Conservation (phyloP, 345 rosid genomes). For the Eucalyptus decipiens region DNA sequence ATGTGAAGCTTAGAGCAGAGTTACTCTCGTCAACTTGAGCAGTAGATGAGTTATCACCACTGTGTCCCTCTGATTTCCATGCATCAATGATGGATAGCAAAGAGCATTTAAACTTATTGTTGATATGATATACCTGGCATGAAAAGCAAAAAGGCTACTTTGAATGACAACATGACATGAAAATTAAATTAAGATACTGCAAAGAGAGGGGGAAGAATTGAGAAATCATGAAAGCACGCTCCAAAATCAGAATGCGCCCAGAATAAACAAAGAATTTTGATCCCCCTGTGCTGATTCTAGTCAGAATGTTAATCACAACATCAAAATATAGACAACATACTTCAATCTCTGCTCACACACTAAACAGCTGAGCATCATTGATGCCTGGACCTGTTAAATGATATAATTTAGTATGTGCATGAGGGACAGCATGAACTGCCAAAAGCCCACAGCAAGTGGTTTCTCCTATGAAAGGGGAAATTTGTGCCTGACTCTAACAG, state of each 20-base stretch:
- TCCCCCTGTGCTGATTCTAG: background rate
- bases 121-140: constrained; percentile 55
- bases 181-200: background rate
- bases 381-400: background rate
- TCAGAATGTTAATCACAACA: background rate
- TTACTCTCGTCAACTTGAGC: constrained; percentile 11
- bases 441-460: background rate
- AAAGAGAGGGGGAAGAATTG: background rate
- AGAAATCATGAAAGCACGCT: background rate
- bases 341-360: background rate
- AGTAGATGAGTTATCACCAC: constrained; percentile 2
- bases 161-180: background rate
- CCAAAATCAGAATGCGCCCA: background rate
- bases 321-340: background rate
- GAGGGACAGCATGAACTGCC: background rate
- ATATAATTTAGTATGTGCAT: background rate
- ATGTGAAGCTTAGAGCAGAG: constrained; percentile 18
- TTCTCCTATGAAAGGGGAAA: background rate
- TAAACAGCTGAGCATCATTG: background rate
- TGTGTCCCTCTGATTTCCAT: constrained; percentile 27
- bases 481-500: background rate
- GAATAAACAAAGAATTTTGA: background rate
- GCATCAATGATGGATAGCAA: constrained; percentile 41
- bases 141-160: background rate
- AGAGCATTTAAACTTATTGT: constrained; percentile 39